A percentile compares a stretch with the other conserved stretches of the same genome.
These are phyloP conservation scores for Darksidea phi DNA, from an alignment of 495 filamentous ascomycete genomes.

Conservation along the genomic window DNA sequence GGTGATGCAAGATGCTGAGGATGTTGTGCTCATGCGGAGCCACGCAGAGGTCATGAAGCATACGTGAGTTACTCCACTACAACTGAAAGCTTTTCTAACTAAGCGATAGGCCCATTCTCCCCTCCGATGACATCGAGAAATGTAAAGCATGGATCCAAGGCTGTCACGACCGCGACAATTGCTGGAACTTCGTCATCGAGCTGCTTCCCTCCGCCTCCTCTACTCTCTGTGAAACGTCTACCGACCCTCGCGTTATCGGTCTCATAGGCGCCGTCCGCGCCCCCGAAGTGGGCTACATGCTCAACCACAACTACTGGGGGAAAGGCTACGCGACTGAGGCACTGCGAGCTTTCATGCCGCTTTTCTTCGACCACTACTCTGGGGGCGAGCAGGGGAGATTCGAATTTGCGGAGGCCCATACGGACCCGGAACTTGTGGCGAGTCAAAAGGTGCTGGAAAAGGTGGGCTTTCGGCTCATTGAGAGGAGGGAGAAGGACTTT, in stretches of 20 bases:
- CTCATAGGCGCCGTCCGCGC: slow-evolving; percentile 31
- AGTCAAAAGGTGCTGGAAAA: slow-evolving; percentile 35
- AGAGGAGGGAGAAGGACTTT: slow-evolving; percentile 31
- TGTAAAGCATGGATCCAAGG: slow-evolving; percentile 30
- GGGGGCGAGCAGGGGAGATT: slow-evolving; percentile 18
- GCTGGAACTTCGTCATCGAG: slow-evolving; percentile 37
- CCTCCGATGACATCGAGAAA: slow-evolving; percentile 18
- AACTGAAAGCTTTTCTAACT: background rate
- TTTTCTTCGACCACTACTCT: slow-evolving; percentile 34
- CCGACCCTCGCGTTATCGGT: slow-evolving; percentile 32
- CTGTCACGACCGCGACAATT: slow-evolving; percentile 22
- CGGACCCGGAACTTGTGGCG: slow-evolving; percentile 22
- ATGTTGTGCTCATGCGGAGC: slow-evolving; percentile 23
- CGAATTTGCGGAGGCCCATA: slow-evolving; percentile 28
- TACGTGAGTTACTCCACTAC: slow-evolving; percentile 15
- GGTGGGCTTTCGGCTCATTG: slow-evolving; percentile 23
- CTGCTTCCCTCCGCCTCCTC: slow-evolving; percentile 25
- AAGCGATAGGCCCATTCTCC: slow-evolving; percentile 10
- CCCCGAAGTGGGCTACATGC: slow-evolving; percentile 37
- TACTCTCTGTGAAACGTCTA: background rate
- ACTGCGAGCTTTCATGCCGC: slow-evolving; percentile 32
- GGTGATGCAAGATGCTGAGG: slow-evolving; percentile 28
- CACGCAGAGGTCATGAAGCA: slow-evolving; percentile 27
- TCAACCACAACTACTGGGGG: slow-evolving; percentile 33
- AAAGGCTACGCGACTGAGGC: slow-evolving; percentile 36